These are phyloP conservation scores for Hypoxylon sp. DNA, from an alignment of 2,329 filamentous ascomycete species.

Conservation along the genomic window DNA sequence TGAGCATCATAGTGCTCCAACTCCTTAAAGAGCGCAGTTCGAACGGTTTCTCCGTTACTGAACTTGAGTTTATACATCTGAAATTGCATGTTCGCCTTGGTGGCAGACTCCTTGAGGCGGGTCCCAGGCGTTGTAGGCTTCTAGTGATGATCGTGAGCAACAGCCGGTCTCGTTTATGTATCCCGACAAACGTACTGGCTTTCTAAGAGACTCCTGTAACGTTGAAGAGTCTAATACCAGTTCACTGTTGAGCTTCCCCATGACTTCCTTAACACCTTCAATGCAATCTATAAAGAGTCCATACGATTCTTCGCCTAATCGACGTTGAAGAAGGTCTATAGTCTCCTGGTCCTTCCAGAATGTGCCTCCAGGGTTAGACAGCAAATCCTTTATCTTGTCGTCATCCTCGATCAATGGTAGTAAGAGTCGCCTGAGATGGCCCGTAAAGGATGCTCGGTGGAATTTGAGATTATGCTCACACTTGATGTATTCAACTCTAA, in stretches of 20 bases:
- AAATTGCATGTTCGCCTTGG: conserved; percentile 31
- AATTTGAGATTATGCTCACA: conserved; percentile 38
- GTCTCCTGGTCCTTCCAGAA: conserved; percentile 42
- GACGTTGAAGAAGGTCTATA: conserved; percentile 27
- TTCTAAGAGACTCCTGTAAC: conserved; percentile 31
- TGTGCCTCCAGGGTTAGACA: conserved; percentile 39
- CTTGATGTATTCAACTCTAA: conserved; percentile 39
- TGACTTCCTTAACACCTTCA: conserved; percentile 22
- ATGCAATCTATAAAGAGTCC: conserved; percentile 40
- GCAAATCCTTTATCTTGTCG: conserved; percentile 35
- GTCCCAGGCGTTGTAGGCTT: neutral
- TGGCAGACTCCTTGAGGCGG: conserved; percentile 13
- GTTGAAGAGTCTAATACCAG: conserved; percentile 38
- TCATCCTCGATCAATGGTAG: conserved; percentile 45
- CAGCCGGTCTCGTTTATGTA: neutral
- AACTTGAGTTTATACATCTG: conserved; percentile 48
- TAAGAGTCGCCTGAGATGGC: conserved; percentile 45
- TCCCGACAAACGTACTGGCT: conserved; percentile 29
- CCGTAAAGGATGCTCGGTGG: conserved; percentile 31
- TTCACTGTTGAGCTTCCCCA: conserved; percentile 44
- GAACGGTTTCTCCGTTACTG: conserved; percentile 39
- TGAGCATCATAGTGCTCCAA: conserved; percentile 45
- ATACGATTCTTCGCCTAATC: conserved; percentile 42
- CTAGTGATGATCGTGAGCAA: neutral
- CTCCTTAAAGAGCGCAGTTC: conserved; percentile 46